These are phyloP conservation scores for Baeospora myosura DNA, from an alignment of 1,284 basidiomycete species.

Conservation along the genomic window DNA sequence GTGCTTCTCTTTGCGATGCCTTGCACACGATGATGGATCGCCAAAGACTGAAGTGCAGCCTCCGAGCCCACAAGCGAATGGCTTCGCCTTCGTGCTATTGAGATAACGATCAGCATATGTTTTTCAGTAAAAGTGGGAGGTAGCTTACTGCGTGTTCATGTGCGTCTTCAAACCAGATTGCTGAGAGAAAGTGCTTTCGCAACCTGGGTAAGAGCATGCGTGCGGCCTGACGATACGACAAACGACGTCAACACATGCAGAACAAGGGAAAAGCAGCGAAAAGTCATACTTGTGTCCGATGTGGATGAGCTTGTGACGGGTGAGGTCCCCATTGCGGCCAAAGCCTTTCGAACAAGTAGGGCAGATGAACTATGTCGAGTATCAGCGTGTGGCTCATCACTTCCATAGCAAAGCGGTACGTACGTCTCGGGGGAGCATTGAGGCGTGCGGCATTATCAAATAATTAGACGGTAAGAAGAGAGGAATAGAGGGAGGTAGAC, in stretches of 20 bases:
- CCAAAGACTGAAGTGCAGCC: conserved; percentile 44
- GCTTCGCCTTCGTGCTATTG: conserved; percentile 43
- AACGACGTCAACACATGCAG: conserved; percentile 1
- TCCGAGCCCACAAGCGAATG: conserved; percentile 37
- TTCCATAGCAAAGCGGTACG: too few species aligned
- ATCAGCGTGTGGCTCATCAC: conserved; percentile 1
- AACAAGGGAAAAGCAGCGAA: conserved; percentile 1
- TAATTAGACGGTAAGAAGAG: too few species aligned
- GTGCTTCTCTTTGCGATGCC: conserved; percentile 56
- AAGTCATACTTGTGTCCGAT: conserved; percentile 35
- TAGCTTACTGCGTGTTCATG: conserved; percentile 49
- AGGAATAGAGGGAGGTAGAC: too few species aligned
- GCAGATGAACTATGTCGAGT: not conserved
- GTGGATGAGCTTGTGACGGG: conserved; percentile 41
- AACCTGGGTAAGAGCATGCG: conserved; percentile 30
- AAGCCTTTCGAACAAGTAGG: conserved; percentile 37
- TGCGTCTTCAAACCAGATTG: conserved; percentile 50
- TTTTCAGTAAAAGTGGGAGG: conserved; percentile 6
- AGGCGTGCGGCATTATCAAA: too few species aligned
- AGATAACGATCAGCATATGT: conserved; percentile 5
- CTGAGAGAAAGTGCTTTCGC: conserved; percentile 47
- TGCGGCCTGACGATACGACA: conserved; percentile 30
- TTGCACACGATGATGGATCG: conserved; percentile 57
- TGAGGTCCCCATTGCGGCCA: conserved; percentile 44
- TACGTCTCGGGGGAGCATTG: too few species aligned